Evolutionary conservation across 2,329 filamentous ascomycete genomes (phyloP), one percentile per base, ranked within the genome.

Genomic region (Penicillium sp.): DNA sequence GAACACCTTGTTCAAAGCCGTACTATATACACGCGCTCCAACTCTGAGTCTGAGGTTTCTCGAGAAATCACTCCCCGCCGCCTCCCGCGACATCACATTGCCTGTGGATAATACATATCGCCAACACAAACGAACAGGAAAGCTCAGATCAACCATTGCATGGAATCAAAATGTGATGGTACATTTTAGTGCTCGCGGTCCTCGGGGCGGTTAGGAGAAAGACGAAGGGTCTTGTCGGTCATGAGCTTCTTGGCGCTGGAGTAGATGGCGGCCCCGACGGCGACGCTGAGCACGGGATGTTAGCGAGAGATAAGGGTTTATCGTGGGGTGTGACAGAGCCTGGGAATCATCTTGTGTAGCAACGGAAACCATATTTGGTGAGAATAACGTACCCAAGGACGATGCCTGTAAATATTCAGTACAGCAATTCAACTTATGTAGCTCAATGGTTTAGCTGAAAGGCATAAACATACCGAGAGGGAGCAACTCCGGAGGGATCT

Each of bases 401-500:
- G 71, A 95, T 82, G 79, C 91, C 93, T 95, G 69, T 66, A 64
- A 49, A 60, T 51, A 60, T 63, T 68, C 79, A 71, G 72, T 65
- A 64, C 58, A 58, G 49, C 52, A 30, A 31, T 51, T 64, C 61
- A 61, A 57, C 30, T 23, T 29, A 17, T 29, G 45, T 56, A 50
- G 48, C 51, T 44, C 48, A 65, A 31, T 46, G 41, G 17, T 44
- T 41, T 17, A 48, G 47, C 54, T 58, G 57, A 50, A 26, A 38
- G 30, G 53, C 21, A 62, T 48, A 55, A 83, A 83, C 88, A 79
- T 89, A 96, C 93, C 93, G 73, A 99, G 90, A 75, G 95, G 95
- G 72, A 93, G 88, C 86, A 99, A 86, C 86, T 99, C 95, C 71
- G 92, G 88, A 71, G 95, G 95, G 76, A 98, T 90, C 82, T 89